These are phyloP conservation scores for Xylariales sp. DNA, from an alignment of 2,329 filamentous ascomycete species.

Conservation along the genomic window DNA sequence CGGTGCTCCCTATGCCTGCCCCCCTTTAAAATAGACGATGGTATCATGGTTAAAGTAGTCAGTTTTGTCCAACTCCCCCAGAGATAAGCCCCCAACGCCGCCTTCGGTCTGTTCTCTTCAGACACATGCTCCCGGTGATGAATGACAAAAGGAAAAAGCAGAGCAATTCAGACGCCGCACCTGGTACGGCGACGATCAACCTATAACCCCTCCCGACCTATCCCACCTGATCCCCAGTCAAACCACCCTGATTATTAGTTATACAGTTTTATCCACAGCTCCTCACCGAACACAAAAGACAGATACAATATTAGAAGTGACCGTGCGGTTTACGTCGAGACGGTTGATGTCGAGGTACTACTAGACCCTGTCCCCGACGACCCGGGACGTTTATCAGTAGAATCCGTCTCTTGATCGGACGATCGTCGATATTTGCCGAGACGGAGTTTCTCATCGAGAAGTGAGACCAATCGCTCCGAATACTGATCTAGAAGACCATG, in stretches of 20 bases:
- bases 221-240: conserved; percentile 5
- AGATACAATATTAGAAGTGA: conserved; percentile 41
- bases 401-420: conserved; percentile 37
- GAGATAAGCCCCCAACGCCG: conserved; percentile 33
- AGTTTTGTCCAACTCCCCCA: conserved; percentile 15
- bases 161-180: conserved; percentile 17
- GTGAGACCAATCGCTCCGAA: conserved; percentile 75
- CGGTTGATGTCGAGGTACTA: conserved; percentile 39
- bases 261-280: conserved; percentile 31
- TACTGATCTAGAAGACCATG: conserved; percentile 79
- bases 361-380: conserved; percentile 41
- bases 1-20: conserved; percentile 10
- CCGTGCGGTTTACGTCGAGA: conserved; percentile 39
- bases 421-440: conserved; percentile 47
- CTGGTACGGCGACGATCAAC: conserved; percentile 10
- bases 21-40: conserved; percentile 19
- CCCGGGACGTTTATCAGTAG: conserved; percentile 33
- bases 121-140: conserved; percentile 26
- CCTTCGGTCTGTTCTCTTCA: conserved; percentile 27
- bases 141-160: background rate
- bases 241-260: conserved; percentile 19
- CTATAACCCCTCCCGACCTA: conserved; percentile 21
- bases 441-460: conserved; percentile 78
- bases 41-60: conserved; percentile 29
- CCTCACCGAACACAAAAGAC: conserved; percentile 34